Conservation (phyloP, 352 stramenopile genomes). For the Globisporangium rhizosaccharum region DNA sequence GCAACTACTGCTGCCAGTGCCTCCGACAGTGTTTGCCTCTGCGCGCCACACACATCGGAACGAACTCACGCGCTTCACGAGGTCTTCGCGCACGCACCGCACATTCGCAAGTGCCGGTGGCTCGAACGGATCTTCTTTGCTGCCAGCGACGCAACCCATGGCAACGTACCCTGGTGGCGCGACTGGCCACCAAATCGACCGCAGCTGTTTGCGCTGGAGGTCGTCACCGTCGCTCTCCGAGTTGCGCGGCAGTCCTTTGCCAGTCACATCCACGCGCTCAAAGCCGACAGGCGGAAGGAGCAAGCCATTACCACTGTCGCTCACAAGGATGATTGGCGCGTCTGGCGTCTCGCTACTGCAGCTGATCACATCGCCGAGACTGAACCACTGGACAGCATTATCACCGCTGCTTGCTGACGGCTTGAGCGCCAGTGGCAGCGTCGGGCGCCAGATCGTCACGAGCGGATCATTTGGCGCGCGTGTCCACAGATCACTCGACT, state of each 20-base stretch:
- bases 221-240: conserved; percentile 54
- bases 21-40: conserved; percentile 27
- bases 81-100: conserved; percentile 73
- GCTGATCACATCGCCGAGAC: conserved; percentile 65
- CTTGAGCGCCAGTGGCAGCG: conserved; percentile 36
- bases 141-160: conserved; percentile 72
- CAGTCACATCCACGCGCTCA: conserved; percentile 78
- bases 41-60: conserved; percentile 66
- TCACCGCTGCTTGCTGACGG: not conserved
- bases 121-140: conserved; percentile 74
- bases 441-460: conserved; percentile 74
- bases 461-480: conserved; percentile 44
- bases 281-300: conserved; percentile 64
- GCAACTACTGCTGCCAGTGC: conserved; percentile 8
- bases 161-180: conserved; percentile 71
- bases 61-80: conserved; percentile 55
- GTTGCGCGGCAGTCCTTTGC: conserved; percentile 75
- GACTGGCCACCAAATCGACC: conserved; percentile 81
- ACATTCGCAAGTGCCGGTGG: conserved; percentile 41
- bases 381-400: conserved; percentile 40
- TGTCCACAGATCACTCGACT: conserved; percentile 20
- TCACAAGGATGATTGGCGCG: conserved; percentile 50
- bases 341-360: conserved; percentile 54
- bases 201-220: conserved; percentile 80
- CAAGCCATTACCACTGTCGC: conserved; percentile 37